A percentile compares a stretch with the other conserved stretches of the same genome.
phyloP scores from a whole-genome alignment of 257 asterid genomes.

The Apocynum venetum region DNA sequence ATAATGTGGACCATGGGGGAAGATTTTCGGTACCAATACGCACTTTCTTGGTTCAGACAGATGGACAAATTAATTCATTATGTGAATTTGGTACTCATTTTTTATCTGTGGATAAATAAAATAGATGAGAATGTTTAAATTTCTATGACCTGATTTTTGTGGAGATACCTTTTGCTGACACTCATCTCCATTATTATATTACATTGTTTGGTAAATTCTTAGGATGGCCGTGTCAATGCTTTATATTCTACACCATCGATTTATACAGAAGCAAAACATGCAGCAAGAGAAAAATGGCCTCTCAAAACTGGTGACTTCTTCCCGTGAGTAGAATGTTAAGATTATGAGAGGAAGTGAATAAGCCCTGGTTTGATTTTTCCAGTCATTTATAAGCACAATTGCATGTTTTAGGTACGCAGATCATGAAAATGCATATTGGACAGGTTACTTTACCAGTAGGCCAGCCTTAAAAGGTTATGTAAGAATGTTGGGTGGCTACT shows the following conservation, averaged over 20 bases:
- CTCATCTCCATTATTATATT: not conserved
- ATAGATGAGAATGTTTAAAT: not conserved
- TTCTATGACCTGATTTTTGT: not conserved
- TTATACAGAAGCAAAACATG: constrained; percentile 66
- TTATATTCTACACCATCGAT: constrained; percentile 74
- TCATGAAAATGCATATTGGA: constrained; percentile 77
- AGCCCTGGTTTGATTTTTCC: not conserved
- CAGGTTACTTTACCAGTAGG: constrained; percentile 82
- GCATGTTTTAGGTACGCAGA: constrained; percentile 57
- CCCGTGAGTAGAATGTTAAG: constrained; percentile 50
- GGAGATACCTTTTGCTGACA: not conserved
- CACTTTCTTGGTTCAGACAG: constrained; percentile 74
- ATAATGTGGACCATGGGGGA: constrained; percentile 86
- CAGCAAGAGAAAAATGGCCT: constrained; percentile 63
- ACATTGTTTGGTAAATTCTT: constrained; percentile 9
- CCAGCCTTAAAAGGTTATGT: constrained; percentile 72
- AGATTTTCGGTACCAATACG: constrained; percentile 76
- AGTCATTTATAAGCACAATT: constrained; percentile 15
- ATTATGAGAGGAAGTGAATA: not conserved
- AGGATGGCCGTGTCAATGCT: constrained; percentile 87
- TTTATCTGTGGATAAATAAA: not conserved
- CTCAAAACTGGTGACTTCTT: constrained; percentile 79
- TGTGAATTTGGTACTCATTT: constrained; percentile 50
- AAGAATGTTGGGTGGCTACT: constrained; percentile 65
- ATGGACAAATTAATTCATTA: constrained; percentile 81